Evolutionary conservation across 1,139 yeast species (phyloP), one percentile per base, ranked within the genome.

Genomic region (Saccharomyces hybrid): DNA sequence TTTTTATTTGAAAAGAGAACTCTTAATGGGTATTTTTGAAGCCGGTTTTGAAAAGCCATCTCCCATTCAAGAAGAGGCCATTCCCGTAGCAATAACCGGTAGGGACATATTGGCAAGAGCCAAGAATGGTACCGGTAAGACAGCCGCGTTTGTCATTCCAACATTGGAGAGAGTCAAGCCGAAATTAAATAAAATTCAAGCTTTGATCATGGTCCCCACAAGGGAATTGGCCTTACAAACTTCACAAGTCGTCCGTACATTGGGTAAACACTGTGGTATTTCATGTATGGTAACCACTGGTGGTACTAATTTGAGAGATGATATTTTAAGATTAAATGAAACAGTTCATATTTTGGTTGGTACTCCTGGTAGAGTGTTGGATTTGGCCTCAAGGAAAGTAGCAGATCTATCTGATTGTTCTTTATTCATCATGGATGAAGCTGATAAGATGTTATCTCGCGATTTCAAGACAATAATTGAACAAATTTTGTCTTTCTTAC

Each of bases 271-370:
- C 73, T 77, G 93, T 72, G 93, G 91, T 38, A 78, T 89, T 62
- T 88, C 91, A 70, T 90, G 95, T 71, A 93, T 95, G 98, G 98
- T 93, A 57, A 88, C 98, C 71, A 93, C 99, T 16, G 99, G 99
- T 73, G 99, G 99, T 70, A 95, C 99, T 50, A 83, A 88, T 56
- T 78, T 93, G 64, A 84, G 88, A 73, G 99, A 93, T 74, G 99
- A 93, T 75, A 91, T 93, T 66, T 74, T 93, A 67, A 86, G 99
- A 78, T 79, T 93, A 66, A 82, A 87, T 67, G 98, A 93, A 54
- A 87, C 96, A 5, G 97, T 90, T 42, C 97, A 90, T 71, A 82
- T 90, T 50, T 75, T 90, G 58, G 97, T 90, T 48, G 97, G 96
- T 60, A 90, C 97, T 51, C 97, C 97, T 3, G 99, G 99, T 66